Percentiles rank a stretch among this genome's conserved stretches.
Conservation (phyloP, 1,284 basidiomycete species). For the Agaricales sp. region DNA sequence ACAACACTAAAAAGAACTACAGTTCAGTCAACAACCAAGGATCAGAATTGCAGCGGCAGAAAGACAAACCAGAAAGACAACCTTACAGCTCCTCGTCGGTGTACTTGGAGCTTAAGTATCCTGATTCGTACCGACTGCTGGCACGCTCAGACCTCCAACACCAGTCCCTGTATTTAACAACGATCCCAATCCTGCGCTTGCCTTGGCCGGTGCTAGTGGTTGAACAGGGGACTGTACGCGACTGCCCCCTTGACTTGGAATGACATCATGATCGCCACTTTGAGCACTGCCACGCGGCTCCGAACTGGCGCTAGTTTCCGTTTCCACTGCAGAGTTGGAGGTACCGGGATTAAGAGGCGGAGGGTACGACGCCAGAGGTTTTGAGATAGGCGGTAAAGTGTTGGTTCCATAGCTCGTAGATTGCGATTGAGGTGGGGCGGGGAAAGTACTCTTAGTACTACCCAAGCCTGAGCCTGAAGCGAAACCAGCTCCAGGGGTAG, state of each 20-base stretch:
- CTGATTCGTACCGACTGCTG: too few species aligned
- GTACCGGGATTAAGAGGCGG: too few species aligned
- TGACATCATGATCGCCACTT: neutral
- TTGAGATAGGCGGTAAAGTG: neutral
- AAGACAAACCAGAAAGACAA: too few species aligned
- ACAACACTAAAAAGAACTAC: too few species aligned
- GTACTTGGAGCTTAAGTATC: too few species aligned
- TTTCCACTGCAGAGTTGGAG: neutral
- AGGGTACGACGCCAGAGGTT: neutral
- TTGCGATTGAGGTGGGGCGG: slow-evolving; percentile 10
- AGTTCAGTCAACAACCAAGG: too few species aligned
- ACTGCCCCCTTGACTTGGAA: neutral
- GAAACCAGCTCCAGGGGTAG: slow-evolving; percentile 14
- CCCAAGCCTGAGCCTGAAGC: slow-evolving; percentile 10
- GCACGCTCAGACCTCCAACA: too few species aligned
- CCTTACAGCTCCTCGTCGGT: too few species aligned
- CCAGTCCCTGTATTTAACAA: neutral
- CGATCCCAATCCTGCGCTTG: neutral
- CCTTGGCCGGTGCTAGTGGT: too few species aligned
- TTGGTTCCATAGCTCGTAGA: slow-evolving; percentile 11
- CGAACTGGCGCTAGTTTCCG: neutral
- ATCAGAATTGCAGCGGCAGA: too few species aligned
- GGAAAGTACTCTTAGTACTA: too few species aligned
- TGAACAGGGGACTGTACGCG: neutral
- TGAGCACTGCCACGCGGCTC: neutral